phyloP scores from a whole-genome alignment of 225 moss, liverwort and hornwort species.

The Asterella californica region DNA sequence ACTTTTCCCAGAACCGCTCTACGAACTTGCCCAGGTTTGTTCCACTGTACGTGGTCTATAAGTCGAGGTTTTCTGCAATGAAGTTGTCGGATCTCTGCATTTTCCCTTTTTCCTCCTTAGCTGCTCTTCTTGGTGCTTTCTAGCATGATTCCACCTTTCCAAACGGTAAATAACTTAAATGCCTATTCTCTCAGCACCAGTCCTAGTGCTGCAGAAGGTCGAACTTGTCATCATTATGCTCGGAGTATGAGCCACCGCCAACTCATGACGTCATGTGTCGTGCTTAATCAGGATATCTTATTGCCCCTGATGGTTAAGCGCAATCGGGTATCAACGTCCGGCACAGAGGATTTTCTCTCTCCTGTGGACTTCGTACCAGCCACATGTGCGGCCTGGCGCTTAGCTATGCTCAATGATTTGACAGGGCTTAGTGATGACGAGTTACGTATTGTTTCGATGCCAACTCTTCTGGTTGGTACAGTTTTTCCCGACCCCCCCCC shows the following conservation, averaged over 20 bases:
- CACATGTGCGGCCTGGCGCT: slow-evolving; percentile 77
- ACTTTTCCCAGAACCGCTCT: slow-evolving; percentile 59
- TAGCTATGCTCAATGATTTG: slow-evolving; percentile 83
- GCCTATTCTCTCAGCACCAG: neutral
- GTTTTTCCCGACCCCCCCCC: neutral
- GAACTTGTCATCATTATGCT: neutral
- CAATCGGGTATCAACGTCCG: slow-evolving; percentile 61
- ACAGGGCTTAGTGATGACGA: slow-evolving; percentile 67
- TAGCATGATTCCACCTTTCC: neutral
- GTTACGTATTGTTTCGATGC: slow-evolving; percentile 47
- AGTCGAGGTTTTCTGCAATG: neutral
- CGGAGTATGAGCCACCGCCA: neutral
- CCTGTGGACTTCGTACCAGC: slow-evolving; percentile 85
- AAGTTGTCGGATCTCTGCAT: neutral
- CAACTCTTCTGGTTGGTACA: slow-evolving; percentile 68
- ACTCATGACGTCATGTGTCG: slow-evolving; percentile 1
- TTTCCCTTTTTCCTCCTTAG: neutral
- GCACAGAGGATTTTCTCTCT: slow-evolving; percentile 67
- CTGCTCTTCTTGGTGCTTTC: too few relatives aligned
- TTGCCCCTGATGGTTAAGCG: slow-evolving; percentile 82
- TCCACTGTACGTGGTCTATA: neutral
- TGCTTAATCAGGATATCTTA: slow-evolving; percentile 70
- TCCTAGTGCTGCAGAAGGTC: neutral
- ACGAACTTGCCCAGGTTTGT: slow-evolving; percentile 66
- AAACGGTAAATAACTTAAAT: neutral